Conservation (phyloP, 768 basidiomycete species). For the Agrocybe pediades region DNA sequence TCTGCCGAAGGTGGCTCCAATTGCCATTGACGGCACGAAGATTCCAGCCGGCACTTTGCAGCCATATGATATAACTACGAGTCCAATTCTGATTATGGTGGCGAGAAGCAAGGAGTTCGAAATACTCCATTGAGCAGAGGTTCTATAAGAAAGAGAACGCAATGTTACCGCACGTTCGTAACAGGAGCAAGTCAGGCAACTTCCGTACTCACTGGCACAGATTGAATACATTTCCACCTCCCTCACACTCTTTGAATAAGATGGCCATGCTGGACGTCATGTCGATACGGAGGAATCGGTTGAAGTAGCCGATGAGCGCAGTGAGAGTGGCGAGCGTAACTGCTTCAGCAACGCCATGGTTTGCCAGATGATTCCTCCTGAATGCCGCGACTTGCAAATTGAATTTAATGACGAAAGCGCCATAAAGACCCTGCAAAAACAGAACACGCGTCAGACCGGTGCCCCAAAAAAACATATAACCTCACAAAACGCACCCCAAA, state of each 20-base stretch:
- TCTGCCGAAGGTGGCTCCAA: slow-evolving; percentile 94
- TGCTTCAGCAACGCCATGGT: slow-evolving; percentile 87
- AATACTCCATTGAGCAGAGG: slow-evolving; percentile 91
- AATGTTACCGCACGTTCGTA: background rate
- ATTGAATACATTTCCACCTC: slow-evolving; percentile 83
- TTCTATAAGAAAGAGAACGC: slow-evolving; percentile 44
- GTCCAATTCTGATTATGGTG: slow-evolving; percentile 81
- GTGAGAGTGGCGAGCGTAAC: slow-evolving; percentile 85
- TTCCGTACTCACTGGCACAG: slow-evolving; percentile 84
- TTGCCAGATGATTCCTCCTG: slow-evolving; percentile 84
- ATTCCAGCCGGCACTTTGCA: slow-evolving; percentile 97
- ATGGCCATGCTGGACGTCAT: slow-evolving; percentile 98
- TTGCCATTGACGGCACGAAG: slow-evolving; percentile 98
- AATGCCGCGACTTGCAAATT: slow-evolving; percentile 95
- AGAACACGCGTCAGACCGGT: slow-evolving; percentile 8
- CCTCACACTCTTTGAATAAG: slow-evolving; percentile 94
- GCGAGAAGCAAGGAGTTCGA: slow-evolving; percentile 91
- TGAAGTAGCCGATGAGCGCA: slow-evolving; percentile 91
- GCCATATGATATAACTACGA: slow-evolving; percentile 93
- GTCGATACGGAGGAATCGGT: slow-evolving; percentile 92
- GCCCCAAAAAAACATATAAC: background rate
- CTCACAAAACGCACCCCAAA: slow-evolving; percentile 74
- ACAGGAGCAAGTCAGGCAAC: background rate
- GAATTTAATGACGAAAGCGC: slow-evolving; percentile 96
- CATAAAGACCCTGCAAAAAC: slow-evolving; percentile 82